A percentile compares a stretch with the other conserved stretches of the same genome.
phyloP scores from a whole-genome alignment of 1,284 basidiomycete species.

The Malassezia brasiliensis region DNA sequence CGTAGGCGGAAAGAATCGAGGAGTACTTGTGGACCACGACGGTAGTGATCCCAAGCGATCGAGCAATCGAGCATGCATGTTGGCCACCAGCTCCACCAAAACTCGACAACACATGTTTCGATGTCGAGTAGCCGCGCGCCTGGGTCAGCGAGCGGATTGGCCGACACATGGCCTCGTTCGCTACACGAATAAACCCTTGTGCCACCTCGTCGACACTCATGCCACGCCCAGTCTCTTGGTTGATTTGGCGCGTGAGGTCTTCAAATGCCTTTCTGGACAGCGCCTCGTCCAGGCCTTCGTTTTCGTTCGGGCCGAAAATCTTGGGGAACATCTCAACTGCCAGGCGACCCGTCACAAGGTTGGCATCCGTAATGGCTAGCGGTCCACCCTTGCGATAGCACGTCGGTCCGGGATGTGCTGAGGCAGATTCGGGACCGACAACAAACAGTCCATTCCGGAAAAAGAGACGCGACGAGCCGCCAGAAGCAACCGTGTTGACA shows the following conservation, averaged over 20 bases:
- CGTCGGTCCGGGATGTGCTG: slow-evolving; percentile 42
- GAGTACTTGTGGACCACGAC: slow-evolving; percentile 77
- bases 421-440: slow-evolving; percentile 43
- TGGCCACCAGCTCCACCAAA: slow-evolving; percentile 89
- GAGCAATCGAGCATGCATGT: slow-evolving; percentile 79
- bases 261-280: slow-evolving; percentile 58
- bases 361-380: slow-evolving; percentile 45
- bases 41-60: slow-evolving; percentile 67
- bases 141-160: slow-evolving; percentile 87
- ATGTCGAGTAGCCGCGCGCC: slow-evolving; percentile 72
- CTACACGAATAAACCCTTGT: slow-evolving; percentile 56
- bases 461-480: slow-evolving; percentile 40
- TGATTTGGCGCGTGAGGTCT: slow-evolving; percentile 60
- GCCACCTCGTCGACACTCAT: slow-evolving; percentile 74
- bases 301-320: slow-evolving; percentile 76
- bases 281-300: slow-evolving; percentile 64
- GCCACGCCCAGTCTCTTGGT: slow-evolving; percentile 56
- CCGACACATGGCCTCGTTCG: slow-evolving; percentile 61
- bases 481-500: slow-evolving; percentile 46
- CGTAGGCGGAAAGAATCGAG: slow-evolving; percentile 79
- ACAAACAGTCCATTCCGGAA: slow-evolving; percentile 45
- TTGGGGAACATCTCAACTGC: slow-evolving; percentile 58
- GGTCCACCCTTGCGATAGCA: slow-evolving; percentile 47
- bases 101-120: slow-evolving; percentile 75
- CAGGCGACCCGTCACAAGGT: slow-evolving; percentile 41